Conservation (phyloP, 345 rosid genomes). For the Eucalyptus regnans region DNA sequence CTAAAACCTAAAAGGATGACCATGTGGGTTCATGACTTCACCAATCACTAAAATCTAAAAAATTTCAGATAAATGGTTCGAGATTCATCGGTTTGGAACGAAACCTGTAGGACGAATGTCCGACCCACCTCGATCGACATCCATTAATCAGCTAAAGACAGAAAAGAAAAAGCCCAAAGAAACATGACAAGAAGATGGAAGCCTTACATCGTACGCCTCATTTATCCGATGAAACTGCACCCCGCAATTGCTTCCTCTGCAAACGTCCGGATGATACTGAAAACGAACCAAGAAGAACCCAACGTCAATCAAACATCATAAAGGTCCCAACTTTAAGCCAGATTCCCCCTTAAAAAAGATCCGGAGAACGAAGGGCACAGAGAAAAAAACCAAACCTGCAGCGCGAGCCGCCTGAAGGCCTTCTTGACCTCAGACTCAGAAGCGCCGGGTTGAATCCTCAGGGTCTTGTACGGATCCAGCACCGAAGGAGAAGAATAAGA, state of each 20-base stretch:
- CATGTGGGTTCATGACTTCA: neutral
- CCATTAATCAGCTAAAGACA: neutral
- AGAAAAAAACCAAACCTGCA: constrained; percentile 31
- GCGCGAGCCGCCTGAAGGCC: constrained; percentile 85
- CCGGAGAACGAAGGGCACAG: neutral
- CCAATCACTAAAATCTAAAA: neutral
- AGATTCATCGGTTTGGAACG: neutral
- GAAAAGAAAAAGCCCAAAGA: neutral
- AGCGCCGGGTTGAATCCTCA: constrained; percentile 70
- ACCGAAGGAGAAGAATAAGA: constrained; percentile 21
- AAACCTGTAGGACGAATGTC: neutral
- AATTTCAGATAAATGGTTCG: neutral
- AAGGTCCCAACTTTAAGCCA: neutral
- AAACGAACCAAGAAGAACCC: neutral
- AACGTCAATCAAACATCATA: neutral
- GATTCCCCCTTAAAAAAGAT: neutral
- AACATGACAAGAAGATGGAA: neutral
- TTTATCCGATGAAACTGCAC: constrained; percentile 62
- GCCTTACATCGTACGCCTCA: constrained; percentile 82
- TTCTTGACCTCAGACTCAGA: constrained; percentile 87
- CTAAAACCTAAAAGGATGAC: neutral
- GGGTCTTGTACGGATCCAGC: constrained; percentile 66
- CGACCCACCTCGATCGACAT: neutral
- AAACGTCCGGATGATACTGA: constrained; percentile 80
- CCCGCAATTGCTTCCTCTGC: constrained; percentile 80